Conservation (phyloP, 106 monocot genomes). For the Chionographis japonica region DNA sequence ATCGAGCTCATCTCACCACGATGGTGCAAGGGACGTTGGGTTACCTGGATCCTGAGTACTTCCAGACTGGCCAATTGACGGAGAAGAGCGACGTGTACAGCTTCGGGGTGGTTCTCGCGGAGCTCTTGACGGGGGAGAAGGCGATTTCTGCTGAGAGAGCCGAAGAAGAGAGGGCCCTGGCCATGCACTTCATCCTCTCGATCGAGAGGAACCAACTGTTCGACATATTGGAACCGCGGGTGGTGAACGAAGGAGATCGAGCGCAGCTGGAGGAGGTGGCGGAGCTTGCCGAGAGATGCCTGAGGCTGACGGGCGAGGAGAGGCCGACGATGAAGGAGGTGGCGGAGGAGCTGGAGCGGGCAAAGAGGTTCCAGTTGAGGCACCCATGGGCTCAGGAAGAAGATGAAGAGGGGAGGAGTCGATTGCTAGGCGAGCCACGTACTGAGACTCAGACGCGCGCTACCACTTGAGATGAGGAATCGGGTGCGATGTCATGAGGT, state of each 20-base stretch:
- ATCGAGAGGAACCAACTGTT: slow-evolving; percentile 3
- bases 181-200: slow-evolving; percentile 21
- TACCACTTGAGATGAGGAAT: no score
- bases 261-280: slow-evolving; percentile 15
- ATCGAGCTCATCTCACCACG: slow-evolving; percentile 15
- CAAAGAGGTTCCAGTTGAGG: slow-evolving; percentile 10
- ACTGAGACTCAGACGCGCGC: no score
- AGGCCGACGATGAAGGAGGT: slow-evolving; percentile 71
- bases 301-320: slow-evolving; percentile 39
- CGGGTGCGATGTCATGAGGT: no score
- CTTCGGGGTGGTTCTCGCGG: slow-evolving; percentile 40
- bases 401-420: not conserved
- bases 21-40: slow-evolving; percentile 24
- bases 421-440: not conserved
- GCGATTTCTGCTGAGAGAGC: slow-evolving; percentile 8
- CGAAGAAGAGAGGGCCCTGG: slow-evolving; percentile 18
- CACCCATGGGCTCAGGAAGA: slow-evolving; percentile 10
- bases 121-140: slow-evolving; percentile 33
- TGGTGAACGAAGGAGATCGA: slow-evolving; percentile 5
- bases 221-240: slow-evolving; percentile 21
- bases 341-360: slow-evolving; percentile 32
- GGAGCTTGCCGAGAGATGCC: slow-evolving; percentile 25
- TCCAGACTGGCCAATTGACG: slow-evolving; percentile 15
- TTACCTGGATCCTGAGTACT: slow-evolving; percentile 28
- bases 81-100: slow-evolving; percentile 33